Base-by-base conservation (phyloP, 345 rosid species). In the Carallia pectinifolia region DNA sequence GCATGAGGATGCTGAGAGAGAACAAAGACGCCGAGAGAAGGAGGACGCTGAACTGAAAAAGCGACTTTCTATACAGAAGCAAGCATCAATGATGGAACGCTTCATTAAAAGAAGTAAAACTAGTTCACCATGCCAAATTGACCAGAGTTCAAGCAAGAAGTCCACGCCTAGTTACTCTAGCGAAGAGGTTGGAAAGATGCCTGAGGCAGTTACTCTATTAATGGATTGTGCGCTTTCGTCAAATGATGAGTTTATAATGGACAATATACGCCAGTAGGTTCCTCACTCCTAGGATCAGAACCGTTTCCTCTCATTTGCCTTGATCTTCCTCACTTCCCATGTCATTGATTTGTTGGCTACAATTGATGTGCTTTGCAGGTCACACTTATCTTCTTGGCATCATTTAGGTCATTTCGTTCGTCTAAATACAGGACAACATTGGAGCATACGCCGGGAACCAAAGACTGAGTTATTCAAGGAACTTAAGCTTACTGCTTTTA, bases 51-150 rank as follows among this genome's bases (percentile, higher is more conserved):
- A 89, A 79, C 62, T 81, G 58, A 92, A 88, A 84, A 87, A 72
- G 80, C 80, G 81, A 70, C 82, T 67, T 71, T 75, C 85, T 31
- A 65, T 92, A 19, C 81, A 87, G 74, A 95, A 85, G 86, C 97
- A 95, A 74, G 99, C 96, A 68, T 95, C 96, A 40, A 72, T 92
- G 31, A 90, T 95, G 99, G 96, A 95, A 65, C 82, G 85, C 33
- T 92, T 95, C 79, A 90, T 90, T 33, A 92, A 88, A 72, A 85
- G 82, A 70, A 77, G 77, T 66, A 89, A 87, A 84, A 81, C 71
- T 58, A 71, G 12, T 70, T 74, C 86, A 36, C 60, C 71, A 7
- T 19, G 70, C 67, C 81, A 69, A 66, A 62, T 71, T 61, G 85
- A 80, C 36, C 76, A 38, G 71, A 65, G 81, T 69, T 79, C 80